phyloP scores from a whole-genome alignment of 768 basidiomycete species.

The Macrolepiota fuliginosa region DNA sequence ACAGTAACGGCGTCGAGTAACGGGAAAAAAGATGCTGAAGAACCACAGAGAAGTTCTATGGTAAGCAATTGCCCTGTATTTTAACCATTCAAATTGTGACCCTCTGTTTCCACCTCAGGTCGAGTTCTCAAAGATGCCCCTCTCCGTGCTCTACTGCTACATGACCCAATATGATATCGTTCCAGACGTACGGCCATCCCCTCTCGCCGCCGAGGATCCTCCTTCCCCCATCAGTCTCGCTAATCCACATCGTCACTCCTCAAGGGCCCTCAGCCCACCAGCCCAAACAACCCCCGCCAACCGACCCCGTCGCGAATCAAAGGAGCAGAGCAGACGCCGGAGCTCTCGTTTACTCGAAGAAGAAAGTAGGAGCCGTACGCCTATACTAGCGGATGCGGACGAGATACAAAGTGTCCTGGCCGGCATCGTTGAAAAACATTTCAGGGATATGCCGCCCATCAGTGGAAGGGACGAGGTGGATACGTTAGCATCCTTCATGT shows the following conservation, averaged over 20 bases:
- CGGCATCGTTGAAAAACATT: constrained; percentile 69
- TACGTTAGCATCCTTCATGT: constrained; percentile 80
- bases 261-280: constrained; percentile 53
- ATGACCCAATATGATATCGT: constrained; percentile 71
- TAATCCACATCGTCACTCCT: constrained; percentile 40
- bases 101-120: constrained; percentile 42
- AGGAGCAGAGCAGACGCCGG: constrained; percentile 57
- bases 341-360: constrained; percentile 77
- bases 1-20: constrained; percentile 22
- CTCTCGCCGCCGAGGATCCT: constrained; percentile 63
- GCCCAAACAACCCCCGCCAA: constrained; percentile 57
- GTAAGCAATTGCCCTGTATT: constrained; percentile 28
- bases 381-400: constrained; percentile 66
- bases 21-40: constrained; percentile 32
- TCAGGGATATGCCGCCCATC: constrained; percentile 51
- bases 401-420: constrained; percentile 71
- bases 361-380: constrained; percentile 48
- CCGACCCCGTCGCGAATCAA: constrained; percentile 66
- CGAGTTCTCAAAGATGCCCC: constrained; percentile 73
- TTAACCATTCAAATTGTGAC: not conserved
- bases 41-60: constrained; percentile 40
- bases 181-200: constrained; percentile 69
- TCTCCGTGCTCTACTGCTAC: constrained; percentile 65
- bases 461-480: constrained; percentile 71
- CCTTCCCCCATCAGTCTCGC: constrained; percentile 65